A percentile compares a stretch with the other conserved stretches of the same genome.
phyloP scores from a whole-genome alignment of 495 filamentous ascomycete species.

The Podospora conica region DNA sequence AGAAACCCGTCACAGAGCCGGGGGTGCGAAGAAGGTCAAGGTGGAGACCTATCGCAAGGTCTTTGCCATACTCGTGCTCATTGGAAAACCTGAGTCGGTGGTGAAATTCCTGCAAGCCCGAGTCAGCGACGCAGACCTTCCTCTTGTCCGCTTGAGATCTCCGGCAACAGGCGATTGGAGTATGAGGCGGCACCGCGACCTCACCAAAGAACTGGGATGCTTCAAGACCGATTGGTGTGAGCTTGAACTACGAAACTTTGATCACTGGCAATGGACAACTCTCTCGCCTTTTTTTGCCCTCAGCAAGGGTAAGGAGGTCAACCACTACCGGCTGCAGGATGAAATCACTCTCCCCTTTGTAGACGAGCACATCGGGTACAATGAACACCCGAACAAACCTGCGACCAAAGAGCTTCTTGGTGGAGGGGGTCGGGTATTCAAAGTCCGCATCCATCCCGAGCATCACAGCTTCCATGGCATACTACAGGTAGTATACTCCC shows the following conservation, averaged over 20 bases:
- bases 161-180: background rate
- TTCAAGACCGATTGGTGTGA: slow-evolving; percentile 4
- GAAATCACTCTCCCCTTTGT: slow-evolving; percentile 10
- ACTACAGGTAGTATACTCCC: background rate
- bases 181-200: background rate
- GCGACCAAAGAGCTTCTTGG: slow-evolving; percentile 1
- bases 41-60: slow-evolving; percentile 12
- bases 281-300: slow-evolving; percentile 13
- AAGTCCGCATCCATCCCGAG: slow-evolving; percentile 10
- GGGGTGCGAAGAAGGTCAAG: background rate
- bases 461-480: slow-evolving; percentile 17
- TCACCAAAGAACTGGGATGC: slow-evolving; percentile 5
- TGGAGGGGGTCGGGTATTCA: slow-evolving; percentile 9
- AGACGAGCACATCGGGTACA: background rate
- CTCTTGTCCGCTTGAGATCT: slow-evolving; percentile 5
- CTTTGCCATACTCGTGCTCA: slow-evolving; percentile 22
- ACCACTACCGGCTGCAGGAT: slow-evolving; percentile 1
- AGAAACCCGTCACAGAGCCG: background rate
- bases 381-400: background rate
- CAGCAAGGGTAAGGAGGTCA: slow-evolving; percentile 2
- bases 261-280: slow-evolving; percentile 13
- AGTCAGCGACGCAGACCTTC: slow-evolving; percentile 18
- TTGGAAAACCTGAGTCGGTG: slow-evolving; percentile 10
- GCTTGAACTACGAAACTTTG: slow-evolving; percentile 10
- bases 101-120: slow-evolving; percentile 15